Evolutionary conservation across 163 green algal genomes (phyloP).

Genomic region (Trebouxia gelatinosa): DNA sequence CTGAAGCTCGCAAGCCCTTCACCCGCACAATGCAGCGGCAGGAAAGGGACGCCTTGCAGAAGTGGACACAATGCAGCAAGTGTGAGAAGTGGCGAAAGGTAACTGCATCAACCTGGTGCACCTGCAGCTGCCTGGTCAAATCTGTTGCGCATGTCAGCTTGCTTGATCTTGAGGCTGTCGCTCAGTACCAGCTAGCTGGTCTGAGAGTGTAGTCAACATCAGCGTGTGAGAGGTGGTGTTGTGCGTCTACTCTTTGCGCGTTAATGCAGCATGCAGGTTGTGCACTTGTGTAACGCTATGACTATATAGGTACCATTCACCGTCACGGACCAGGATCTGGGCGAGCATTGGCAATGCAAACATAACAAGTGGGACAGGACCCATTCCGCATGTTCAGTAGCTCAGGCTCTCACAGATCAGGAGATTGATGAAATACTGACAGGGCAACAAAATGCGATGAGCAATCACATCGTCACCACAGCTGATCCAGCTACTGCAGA

Average conservation of each 20-base stretch:
- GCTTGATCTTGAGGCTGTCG: background rate
- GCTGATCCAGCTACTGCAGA: too few species aligned
- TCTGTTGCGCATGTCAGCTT: background rate
- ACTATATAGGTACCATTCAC: constrained; percentile 69
- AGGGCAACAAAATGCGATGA: constrained; percentile 6
- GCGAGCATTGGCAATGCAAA: constrained; percentile 74
- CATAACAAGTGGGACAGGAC: constrained; percentile 73
- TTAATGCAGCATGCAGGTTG: background rate
- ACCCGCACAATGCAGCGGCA: constrained; percentile 32
- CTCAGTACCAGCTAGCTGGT: background rate
- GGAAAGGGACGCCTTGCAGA: constrained; percentile 59
- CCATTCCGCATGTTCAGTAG: constrained; percentile 57
- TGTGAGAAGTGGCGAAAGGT: constrained; percentile 85
- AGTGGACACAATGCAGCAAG: constrained; percentile 82
- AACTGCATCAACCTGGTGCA: background rate
- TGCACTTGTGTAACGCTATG: background rate
- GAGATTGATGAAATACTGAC: constrained; percentile 80
- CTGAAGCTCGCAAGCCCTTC: constrained; percentile 1
- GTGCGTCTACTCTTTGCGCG: background rate
- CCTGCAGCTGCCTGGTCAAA: background rate
- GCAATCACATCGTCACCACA: background rate
- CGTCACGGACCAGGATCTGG: constrained; percentile 68
- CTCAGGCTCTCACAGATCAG: constrained; percentile 70
- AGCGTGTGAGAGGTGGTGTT: background rate
- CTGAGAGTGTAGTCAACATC: background rate